Evolutionary conservation across 2,329 filamentous ascomycete genomes (phyloP).

Genomic region (Trichocomaceae sp.): DNA sequence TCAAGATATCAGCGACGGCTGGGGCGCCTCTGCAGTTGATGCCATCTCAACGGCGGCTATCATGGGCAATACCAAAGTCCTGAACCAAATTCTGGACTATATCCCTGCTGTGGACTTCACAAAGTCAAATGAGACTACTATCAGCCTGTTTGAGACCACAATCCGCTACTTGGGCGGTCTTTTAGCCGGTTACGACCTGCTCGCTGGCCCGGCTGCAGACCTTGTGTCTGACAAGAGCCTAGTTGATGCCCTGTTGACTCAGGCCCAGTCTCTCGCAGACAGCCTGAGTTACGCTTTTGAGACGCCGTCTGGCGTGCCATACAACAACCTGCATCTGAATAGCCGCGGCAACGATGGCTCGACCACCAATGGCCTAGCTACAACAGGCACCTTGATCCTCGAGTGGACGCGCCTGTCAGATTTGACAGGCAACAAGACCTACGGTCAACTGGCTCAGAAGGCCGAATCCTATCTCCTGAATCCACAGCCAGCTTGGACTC

Average conservation of each 20-base stretch:
- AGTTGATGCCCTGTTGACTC: conserved; percentile 56
- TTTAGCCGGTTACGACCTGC: conserved; percentile 61
- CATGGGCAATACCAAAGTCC: conserved; percentile 63
- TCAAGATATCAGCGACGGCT: conserved; percentile 58
- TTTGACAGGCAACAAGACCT: conserved; percentile 60
- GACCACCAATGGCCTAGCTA: conserved; percentile 64
- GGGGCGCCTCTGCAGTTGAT: conserved; percentile 79
- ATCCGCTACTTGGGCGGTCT: conserved; percentile 81
- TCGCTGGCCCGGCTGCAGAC: conserved; percentile 58
- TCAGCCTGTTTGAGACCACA: conserved; percentile 84
- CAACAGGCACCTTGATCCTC: conserved; percentile 68
- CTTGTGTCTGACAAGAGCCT: conserved; percentile 44
- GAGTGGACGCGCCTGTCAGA: conserved; percentile 81
- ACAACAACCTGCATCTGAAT: conserved; percentile 59
- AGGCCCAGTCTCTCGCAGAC: conserved; percentile 64
- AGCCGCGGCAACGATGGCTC: conserved; percentile 47
- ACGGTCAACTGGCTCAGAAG: conserved; percentile 59
- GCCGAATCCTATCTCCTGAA: conserved; percentile 64
- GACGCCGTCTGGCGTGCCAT: conserved; percentile 67
- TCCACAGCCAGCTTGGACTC: conserved; percentile 54
- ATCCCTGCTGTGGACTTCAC: conserved; percentile 67
- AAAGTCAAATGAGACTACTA: conserved; percentile 44
- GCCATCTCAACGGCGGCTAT: conserved; percentile 72
- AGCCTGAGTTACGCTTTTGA: conserved; percentile 71
- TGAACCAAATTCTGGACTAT: conserved; percentile 64